phyloP scores from a whole-genome alignment of 805 yeast genomes.

The Nakazawaea ernobii region DNA sequence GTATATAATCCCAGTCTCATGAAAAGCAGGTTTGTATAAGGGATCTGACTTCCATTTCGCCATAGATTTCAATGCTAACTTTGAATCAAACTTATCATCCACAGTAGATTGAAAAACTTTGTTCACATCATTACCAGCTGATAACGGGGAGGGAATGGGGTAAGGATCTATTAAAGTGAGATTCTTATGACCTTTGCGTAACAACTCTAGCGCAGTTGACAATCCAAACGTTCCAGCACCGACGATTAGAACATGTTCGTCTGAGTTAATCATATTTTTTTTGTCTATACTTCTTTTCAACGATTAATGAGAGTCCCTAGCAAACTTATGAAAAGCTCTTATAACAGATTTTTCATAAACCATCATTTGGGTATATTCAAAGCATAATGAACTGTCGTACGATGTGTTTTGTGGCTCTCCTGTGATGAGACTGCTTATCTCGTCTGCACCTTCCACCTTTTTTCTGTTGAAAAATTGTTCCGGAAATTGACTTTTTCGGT shows the following conservation, averaged over 20 bases:
- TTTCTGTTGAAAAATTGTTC: too few species aligned
- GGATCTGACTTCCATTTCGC: constrained; percentile 27
- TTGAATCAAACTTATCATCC: constrained; percentile 21
- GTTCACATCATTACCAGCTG: constrained; percentile 38
- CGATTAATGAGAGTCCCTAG: too few species aligned
- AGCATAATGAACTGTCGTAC: too few species aligned
- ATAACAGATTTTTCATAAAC: too few species aligned
- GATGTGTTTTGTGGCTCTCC: too few species aligned
- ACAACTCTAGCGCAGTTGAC: constrained; percentile 32
- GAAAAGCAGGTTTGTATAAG: constrained; percentile 24
- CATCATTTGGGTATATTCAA: too few species aligned
- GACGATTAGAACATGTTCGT: constrained; percentile 23
- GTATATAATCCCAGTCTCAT: constrained; percentile 27
- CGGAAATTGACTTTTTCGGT: too few species aligned
- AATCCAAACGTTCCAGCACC: constrained; percentile 42
- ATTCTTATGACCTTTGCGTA: constrained; percentile 26
- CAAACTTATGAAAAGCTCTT: too few species aligned
- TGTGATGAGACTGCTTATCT: too few species aligned
- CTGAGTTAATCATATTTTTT: not conserved
- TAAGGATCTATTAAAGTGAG: constrained; percentile 27
- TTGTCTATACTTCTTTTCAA: not conserved
- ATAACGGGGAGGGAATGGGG: constrained; percentile 29
- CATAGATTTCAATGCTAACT: constrained; percentile 29
- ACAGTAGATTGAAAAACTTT: constrained; percentile 29
- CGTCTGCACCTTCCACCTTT: too few species aligned